These are phyloP conservation scores for Sphaerulina populicola DNA, from an alignment of 2,329 filamentous ascomycete genomes.

Conservation along the genomic window DNA sequence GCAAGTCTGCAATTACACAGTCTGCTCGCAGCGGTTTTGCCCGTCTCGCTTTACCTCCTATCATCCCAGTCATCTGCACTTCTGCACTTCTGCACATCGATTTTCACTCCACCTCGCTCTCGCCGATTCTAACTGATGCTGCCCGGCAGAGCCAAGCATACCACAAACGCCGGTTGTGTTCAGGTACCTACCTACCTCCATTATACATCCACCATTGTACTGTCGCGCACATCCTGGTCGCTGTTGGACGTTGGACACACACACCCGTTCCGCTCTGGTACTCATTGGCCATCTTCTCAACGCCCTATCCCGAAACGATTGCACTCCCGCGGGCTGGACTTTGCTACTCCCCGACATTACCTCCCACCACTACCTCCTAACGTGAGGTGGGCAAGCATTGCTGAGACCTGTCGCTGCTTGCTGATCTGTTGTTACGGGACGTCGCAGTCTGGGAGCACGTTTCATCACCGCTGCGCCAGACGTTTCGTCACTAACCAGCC, in stretches of 20 bases:
- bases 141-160: conserved; percentile 2
- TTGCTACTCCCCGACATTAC: conserved; percentile 1
- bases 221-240: background rate
- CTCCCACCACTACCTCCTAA: conserved; percentile 1
- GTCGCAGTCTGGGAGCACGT: background rate
- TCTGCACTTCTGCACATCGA: background rate
- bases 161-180: background rate
- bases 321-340: conserved; percentile 9
- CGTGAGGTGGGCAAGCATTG: conserved; percentile 2
- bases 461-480: background rate
- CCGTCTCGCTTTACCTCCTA: conserved; percentile 1
- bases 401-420: background rate
- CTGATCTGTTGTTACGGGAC: background rate
- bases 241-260: background rate
- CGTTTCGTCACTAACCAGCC: conserved; percentile 11
- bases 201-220: conserved; percentile 1
- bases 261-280: background rate
- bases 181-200: too few relatives aligned
- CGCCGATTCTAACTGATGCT: background rate
- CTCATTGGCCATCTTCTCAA: too few relatives aligned
- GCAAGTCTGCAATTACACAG: conserved; percentile 3
- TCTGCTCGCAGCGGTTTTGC: conserved; percentile 3
- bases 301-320: conserved; percentile 3
- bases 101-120: conserved; percentile 3
- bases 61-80: background rate